Evolutionary conservation across 495 filamentous ascomycete species (phyloP), one percentile per base, ranked within the genome.

Genomic region (Clohesyomyces aquaticus): DNA sequence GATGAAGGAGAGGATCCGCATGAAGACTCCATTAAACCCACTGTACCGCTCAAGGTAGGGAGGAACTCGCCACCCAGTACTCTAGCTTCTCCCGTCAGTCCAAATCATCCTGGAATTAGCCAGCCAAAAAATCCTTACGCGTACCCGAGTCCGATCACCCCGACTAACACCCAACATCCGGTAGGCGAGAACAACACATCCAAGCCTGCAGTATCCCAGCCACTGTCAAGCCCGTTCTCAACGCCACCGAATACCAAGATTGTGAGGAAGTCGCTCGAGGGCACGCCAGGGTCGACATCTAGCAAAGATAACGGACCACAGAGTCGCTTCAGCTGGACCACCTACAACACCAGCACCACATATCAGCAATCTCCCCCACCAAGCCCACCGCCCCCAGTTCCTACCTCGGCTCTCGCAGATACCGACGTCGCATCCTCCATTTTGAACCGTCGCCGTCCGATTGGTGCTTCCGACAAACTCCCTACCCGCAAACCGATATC

Each of bases 301-400:
- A 61, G 66, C 35, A 61, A 54, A 19, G 69, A 70, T 43, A 54
- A 69, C 23, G 51, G 87, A 51, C 87, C 85, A 8, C 70, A 73
- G 0, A 92, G 88, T 55, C 88, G 88, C 42, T 91, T 90, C 77
- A 91, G 87, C 73, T 76, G 85, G 48, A 88, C 88, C 16, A 91
- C 89, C 2, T 87, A 88, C 70, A 83, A 85, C n/a, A 79, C 84
- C 2, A 81, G 78, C 12, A 79, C 81, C 16, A 70, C 69, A 19
- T 77, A 77, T 58, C 73, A 79, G 51, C 70, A 77, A 23, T 83
- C 78, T 52, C 79, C 76, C 19, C 77, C 77, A 23, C 72, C 71
- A 12, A 83, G 77, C 18, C 71, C 75, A 0, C 67, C 73, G 12
- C 75, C 77, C 16, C 75, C 78, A 16, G 60, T 74, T 12, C 75